phyloP scores from a whole-genome alignment of 768 basidiomycete genomes.

The Dentipellis fragilis region DNA sequence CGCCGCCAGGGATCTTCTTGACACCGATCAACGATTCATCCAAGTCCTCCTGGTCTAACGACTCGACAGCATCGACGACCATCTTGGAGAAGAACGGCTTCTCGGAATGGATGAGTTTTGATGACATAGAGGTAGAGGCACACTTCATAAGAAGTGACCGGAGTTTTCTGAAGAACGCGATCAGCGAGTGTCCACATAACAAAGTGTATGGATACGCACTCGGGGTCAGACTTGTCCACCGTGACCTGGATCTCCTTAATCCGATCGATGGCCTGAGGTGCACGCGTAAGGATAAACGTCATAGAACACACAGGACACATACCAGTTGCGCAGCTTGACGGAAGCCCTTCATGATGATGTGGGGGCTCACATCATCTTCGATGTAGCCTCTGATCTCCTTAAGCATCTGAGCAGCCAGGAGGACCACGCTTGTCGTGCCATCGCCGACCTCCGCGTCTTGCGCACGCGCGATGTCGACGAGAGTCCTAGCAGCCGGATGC shows the following conservation, averaged over 20 bases:
- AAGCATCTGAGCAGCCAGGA: conserved; percentile 87
- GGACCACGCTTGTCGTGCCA: conserved; percentile 93
- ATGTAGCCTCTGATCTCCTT: conserved; percentile 88
- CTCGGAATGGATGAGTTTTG: conserved; percentile 96
- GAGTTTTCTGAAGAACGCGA: conserved; percentile 54
- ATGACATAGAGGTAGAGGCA: conserved; percentile 99
- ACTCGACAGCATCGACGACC: conserved; percentile 96
- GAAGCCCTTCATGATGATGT: conserved; percentile 97
- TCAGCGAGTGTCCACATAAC: not conserved
- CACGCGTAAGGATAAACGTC: not conserved
- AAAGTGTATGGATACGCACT: conserved; percentile 41
- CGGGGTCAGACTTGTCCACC: conserved; percentile 83
- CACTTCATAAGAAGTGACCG: conserved; percentile 91
- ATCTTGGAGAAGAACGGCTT: conserved; percentile 98
- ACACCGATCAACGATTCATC: conserved; percentile 95
- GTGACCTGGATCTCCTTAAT: conserved; percentile 86
- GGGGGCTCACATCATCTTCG: conserved; percentile 95
- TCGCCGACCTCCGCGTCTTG: conserved; percentile 99
- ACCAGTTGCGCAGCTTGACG: conserved; percentile 81
- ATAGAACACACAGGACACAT: conserved; percentile 21
- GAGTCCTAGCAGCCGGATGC: conserved; percentile 94
- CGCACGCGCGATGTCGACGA: conserved; percentile 96
- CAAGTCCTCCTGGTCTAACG: conserved; percentile 84
- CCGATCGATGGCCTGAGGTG: conserved; percentile 62
- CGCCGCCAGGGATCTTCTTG: conserved; percentile 96